phyloP scores from a whole-genome alignment of 805 yeast genomes.

The Yarrowia phangngaensis region DNA sequence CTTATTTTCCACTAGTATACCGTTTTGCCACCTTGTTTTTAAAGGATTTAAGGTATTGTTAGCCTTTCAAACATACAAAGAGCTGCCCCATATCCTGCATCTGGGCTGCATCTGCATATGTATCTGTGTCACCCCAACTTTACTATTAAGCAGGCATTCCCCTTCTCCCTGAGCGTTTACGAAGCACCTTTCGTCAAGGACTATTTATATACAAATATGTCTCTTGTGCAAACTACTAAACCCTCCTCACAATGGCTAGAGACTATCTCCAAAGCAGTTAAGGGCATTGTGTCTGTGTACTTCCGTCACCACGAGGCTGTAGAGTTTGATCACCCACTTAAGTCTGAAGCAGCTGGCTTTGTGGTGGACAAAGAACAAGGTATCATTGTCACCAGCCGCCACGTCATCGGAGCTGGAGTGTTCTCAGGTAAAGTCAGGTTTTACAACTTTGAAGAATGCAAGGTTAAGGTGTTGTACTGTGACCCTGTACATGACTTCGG shows the following conservation, averaged over 20 bases:
- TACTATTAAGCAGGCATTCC: no score
- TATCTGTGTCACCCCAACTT: no score
- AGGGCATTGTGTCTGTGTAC: slow-evolving; percentile 83
- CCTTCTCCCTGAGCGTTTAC: no score
- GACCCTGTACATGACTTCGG: slow-evolving; percentile 97
- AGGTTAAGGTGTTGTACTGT: slow-evolving; percentile 77
- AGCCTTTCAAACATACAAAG: no score
- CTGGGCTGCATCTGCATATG: no score
- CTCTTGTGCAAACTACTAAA: not conserved
- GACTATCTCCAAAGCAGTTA: slow-evolving; percentile 76
- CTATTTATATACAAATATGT: no score
- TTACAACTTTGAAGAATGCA: slow-evolving; percentile 91
- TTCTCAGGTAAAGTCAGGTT: slow-evolving; percentile 87
- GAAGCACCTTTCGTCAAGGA: no score
- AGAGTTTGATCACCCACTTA: slow-evolving; percentile 77
- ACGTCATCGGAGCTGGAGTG: slow-evolving; percentile 94
- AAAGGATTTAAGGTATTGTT: no score
- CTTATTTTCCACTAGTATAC: no score
- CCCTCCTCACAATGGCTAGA: slow-evolving; percentile 59
- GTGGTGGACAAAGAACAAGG: slow-evolving; percentile 82
- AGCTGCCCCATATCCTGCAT: no score
- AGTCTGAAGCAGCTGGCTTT: slow-evolving; percentile 84
- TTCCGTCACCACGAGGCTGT: slow-evolving; percentile 79
- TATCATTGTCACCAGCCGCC: slow-evolving; percentile 83
- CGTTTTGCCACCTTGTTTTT: no score